Base-by-base conservation (phyloP, 1,284 basidiomycete genomes). In the Trichosporon asahii region DNA sequence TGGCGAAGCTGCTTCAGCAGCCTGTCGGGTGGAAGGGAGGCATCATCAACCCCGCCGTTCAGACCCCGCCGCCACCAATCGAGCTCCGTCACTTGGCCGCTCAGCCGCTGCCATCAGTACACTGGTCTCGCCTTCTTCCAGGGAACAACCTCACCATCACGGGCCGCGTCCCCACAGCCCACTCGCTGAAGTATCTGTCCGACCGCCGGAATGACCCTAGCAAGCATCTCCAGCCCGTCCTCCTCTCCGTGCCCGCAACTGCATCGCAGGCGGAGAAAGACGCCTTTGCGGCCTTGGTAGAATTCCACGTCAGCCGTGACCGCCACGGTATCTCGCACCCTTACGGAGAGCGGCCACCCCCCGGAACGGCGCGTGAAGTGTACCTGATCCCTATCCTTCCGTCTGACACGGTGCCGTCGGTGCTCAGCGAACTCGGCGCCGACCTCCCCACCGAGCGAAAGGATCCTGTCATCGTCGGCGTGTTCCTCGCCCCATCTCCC, bases 321-420 rank as follows among this genome's bases (percentile, higher is more conserved):
- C 93, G 94, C 25, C 91, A 95, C 81, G 93, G 90, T 9, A 86
- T 95, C 14, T 88, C 92, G 44, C 92, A 93, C 73, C 94, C 93
- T 12, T 94, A 93, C 90, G 91, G 90, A 12, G 40, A 70, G 9
- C 4, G 85, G 85, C 67, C 86, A 86, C 91, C 93, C 6, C 83
- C 88, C 72, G 87, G 88, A 71, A 90, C 90, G 21, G 92, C 93
- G 33, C 90, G 90, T 73, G 95, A 98, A 80, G 83, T 96, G 37
- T 98, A 98, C 78, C 87, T 96, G 70, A 88, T 96, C 23, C 95
- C 95, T 1, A 82, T 97, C 6, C 85, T 87, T 21, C 87, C 91
- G 15, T 85, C 84, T 29, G 88, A 91, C 65, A 85, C 90, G 0
- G 82, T 93, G 0, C 95, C 94, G 0, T 93, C 95, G 70, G 94